Conservation (phyloP, 2,329 filamentous ascomycete species). For the Sarocladium brachiariae region DNA sequence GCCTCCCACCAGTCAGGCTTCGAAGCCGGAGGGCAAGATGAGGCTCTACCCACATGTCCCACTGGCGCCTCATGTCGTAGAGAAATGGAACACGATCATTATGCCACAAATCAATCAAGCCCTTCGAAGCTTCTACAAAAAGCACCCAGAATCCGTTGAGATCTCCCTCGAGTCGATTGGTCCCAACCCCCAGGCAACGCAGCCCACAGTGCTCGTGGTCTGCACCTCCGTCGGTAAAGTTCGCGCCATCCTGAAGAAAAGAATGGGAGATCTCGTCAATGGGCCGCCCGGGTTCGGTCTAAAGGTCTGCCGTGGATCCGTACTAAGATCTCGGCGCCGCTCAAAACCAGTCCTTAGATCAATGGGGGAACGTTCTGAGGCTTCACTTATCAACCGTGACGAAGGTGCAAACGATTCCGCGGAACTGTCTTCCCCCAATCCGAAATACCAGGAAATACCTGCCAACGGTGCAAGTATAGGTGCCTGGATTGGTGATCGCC, state of each 20-base stretch:
- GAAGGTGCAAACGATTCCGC: constrained; percentile 27
- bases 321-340: constrained; percentile 52
- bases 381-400: constrained; percentile 17
- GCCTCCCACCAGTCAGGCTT: constrained; percentile 12
- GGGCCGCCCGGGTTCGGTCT: constrained; percentile 54
- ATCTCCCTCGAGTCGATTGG: constrained; percentile 72
- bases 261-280: constrained; percentile 60
- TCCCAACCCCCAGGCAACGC: constrained; percentile 56
- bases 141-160: constrained; percentile 69
- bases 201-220: constrained; percentile 68
- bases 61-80: constrained; percentile 53
- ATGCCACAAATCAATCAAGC: constrained; percentile 69
- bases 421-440: constrained; percentile 51
- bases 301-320: constrained; percentile 64
- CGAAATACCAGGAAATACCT: constrained; percentile 70
- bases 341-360: constrained; percentile 23
- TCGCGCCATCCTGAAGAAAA: constrained; percentile 62
- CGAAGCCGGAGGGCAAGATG: constrained; percentile 33
- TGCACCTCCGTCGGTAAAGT: constrained; percentile 71
- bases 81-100: constrained; percentile 64
- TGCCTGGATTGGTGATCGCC: constrained; percentile 76
- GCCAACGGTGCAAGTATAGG: constrained; percentile 88
- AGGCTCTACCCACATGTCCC: constrained; percentile 54
- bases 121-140: constrained; percentile 63
- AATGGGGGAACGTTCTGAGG: constrained; percentile 24